Evolutionary conservation across 2,329 filamentous ascomycete species (phyloP).

Genomic region (Xylariomycetidae sp.): DNA sequence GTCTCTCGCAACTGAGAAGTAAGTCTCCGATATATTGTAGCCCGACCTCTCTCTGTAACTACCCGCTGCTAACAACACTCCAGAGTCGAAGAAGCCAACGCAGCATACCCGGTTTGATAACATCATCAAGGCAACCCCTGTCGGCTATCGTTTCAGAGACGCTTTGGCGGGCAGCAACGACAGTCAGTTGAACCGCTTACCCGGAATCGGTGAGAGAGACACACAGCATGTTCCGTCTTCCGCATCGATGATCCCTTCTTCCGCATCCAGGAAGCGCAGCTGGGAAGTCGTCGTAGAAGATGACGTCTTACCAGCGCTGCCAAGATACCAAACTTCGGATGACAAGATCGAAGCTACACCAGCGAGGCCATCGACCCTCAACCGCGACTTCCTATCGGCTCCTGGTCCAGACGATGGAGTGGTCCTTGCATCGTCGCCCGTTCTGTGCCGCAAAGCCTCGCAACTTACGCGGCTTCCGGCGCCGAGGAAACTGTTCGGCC

Average conservation of each 20-base stretch:
- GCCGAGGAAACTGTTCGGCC: constrained; percentile 10
- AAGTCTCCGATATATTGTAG: constrained; percentile 22
- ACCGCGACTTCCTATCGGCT: constrained; percentile 14
- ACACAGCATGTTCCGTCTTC: constrained; percentile 30
- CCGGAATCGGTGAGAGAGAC: constrained; percentile 14
- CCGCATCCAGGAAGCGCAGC: constrained; percentile 29
- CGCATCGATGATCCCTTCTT: constrained; percentile 37
- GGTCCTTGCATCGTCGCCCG: constrained; percentile 26
- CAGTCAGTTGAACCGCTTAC: constrained; percentile 22
- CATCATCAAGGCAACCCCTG: constrained; percentile 55
- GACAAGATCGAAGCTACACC: constrained; percentile 21
- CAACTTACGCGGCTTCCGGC: constrained; percentile 13
- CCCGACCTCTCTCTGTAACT: not conserved
- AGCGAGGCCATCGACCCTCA: constrained; percentile 10
- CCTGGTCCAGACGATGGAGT: constrained; percentile 20
- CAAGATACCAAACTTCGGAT: constrained; percentile 18
- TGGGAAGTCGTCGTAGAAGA: constrained; percentile 27
- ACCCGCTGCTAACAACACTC: constrained; percentile 24
- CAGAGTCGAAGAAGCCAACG: constrained; percentile 50
- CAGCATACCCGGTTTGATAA: constrained; percentile 33
- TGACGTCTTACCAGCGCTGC: constrained; percentile 24
- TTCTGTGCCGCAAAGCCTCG: constrained; percentile 18
- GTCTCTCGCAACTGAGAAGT: constrained; percentile 46
- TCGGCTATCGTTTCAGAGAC: constrained; percentile 50
- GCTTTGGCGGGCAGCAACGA: constrained; percentile 28